A percentile compares a stretch with the other conserved stretches of the same genome.
phyloP scores from a whole-genome alignment of 1,284 basidiomycete species.

The Sporisorium graminicola region DNA sequence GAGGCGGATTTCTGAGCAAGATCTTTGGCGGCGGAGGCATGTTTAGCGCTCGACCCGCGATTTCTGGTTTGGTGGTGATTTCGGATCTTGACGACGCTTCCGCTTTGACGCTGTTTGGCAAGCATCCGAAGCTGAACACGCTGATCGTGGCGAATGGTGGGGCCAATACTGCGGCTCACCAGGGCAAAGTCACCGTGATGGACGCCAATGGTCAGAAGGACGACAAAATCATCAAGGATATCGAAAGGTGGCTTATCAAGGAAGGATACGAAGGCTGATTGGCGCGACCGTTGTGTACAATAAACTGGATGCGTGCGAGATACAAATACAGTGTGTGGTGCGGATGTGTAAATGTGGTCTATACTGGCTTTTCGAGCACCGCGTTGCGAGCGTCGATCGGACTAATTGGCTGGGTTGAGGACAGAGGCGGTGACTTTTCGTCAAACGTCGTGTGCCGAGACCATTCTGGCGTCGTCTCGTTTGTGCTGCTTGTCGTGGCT shows the following conservation, averaged over 20 bases:
- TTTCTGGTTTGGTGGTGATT: slow-evolving; percentile 41
- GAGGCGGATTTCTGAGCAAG: slow-evolving; percentile 24
- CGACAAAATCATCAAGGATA: slow-evolving; percentile 40
- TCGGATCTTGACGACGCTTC: slow-evolving; percentile 28
- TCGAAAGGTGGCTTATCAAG: slow-evolving; percentile 47
- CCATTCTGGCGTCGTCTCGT: slow-evolving; percentile 24
- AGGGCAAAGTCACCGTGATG: slow-evolving; percentile 32
- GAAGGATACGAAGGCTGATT: slow-evolving; percentile 44
- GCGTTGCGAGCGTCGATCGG: neutral
- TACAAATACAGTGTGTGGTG: slow-evolving; percentile 17
- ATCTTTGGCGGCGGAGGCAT: slow-evolving; percentile 40
- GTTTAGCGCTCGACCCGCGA: slow-evolving; percentile 29
- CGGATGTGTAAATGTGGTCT: neutral
- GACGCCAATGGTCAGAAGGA: slow-evolving; percentile 12
- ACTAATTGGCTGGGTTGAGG: neutral
- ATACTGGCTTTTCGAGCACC: neutral
- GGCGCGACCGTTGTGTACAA: neutral
- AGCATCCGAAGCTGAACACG: slow-evolving; percentile 40
- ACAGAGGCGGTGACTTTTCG: slow-evolving; percentile 16
- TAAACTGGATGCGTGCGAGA: neutral
- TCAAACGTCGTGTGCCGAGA: slow-evolving; percentile 31
- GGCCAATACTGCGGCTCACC: neutral
- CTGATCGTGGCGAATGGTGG: slow-evolving; percentile 40
- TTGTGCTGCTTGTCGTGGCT: neutral
- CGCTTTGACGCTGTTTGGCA: slow-evolving; percentile 26